Evolutionary conservation across 1,139 yeast species (phyloP).

Genomic region (Taphrina populina): DNA sequence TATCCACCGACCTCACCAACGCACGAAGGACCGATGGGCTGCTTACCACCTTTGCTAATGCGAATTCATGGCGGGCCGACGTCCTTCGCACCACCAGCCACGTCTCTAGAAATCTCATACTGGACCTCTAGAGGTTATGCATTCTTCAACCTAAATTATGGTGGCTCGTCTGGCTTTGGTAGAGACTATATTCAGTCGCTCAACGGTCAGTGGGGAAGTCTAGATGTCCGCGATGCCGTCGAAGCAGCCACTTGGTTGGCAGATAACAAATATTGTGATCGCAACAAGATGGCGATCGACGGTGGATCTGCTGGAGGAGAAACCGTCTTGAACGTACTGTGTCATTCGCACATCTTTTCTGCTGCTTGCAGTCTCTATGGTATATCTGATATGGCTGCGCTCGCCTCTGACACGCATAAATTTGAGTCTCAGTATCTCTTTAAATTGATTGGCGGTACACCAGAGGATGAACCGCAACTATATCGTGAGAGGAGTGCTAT

Average conservation of each 20-base stretch:
- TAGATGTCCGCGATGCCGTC: slow-evolving; percentile 18
- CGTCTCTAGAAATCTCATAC: slow-evolving; percentile 21
- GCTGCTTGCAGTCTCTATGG: slow-evolving; percentile 25
- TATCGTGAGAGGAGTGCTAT: slow-evolving; percentile 26
- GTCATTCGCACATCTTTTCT: slow-evolving; percentile 20
- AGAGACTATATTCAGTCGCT: slow-evolving; percentile 15
- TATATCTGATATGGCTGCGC: slow-evolving; percentile 16
- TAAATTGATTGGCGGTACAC: slow-evolving; percentile 30
- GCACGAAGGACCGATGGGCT: neutral
- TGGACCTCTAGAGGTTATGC: slow-evolving; percentile 33
- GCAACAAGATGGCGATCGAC: slow-evolving; percentile 17
- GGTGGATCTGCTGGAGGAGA: slow-evolving; percentile 32
- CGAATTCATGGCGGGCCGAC: slow-evolving; percentile 33
- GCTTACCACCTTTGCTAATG: slow-evolving; percentile 23
- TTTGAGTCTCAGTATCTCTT: slow-evolving; percentile 31
- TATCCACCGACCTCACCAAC: slow-evolving; percentile 29
- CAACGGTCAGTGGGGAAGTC: slow-evolving; percentile 20
- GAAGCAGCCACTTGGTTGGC: slow-evolving; percentile 14
- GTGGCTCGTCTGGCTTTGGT: slow-evolving; percentile 25
- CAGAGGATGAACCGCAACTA: slow-evolving; percentile 20
- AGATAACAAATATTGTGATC: slow-evolving; percentile 3
- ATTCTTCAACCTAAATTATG: slow-evolving; percentile 27
- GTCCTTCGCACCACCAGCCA: slow-evolving; percentile 18
- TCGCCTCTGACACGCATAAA: slow-evolving; percentile 30
- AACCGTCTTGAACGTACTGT: slow-evolving; percentile 20